A percentile compares a stretch with the other conserved stretches of the same genome.
Evolutionary conservation across 768 basidiomycete species (phyloP).

Genomic region (Calocybe cyanea): DNA sequence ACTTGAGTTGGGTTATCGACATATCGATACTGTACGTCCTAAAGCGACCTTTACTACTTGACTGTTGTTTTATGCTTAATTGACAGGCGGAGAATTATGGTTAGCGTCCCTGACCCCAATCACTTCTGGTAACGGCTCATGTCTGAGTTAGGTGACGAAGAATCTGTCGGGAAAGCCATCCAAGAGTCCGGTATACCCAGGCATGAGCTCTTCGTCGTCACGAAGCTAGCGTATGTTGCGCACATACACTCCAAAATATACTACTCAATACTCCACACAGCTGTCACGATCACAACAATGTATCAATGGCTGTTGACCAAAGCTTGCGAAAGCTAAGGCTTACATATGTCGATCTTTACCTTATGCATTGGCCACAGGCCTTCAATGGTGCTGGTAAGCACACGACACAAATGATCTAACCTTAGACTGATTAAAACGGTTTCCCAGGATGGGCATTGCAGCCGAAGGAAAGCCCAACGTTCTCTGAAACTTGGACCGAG

Average conservation of each 20-base stretch:
- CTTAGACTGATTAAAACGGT: not conserved
- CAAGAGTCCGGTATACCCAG: constrained; percentile 36
- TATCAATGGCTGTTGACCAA: constrained; percentile 28
- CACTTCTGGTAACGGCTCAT: not conserved
- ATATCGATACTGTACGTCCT: constrained; percentile 28
- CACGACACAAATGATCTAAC: not conserved
- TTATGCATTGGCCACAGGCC: constrained; percentile 38
- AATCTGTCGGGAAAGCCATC: constrained; percentile 34
- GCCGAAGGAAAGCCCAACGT: constrained; percentile 25
- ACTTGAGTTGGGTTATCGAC: constrained; percentile 28
- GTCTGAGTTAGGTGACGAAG: constrained; percentile 25
- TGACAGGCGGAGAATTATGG: constrained; percentile 16
- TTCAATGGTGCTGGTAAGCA: not conserved
- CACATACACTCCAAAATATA: not conserved
- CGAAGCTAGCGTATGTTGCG: constrained; percentile 32
- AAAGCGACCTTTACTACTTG: no score
- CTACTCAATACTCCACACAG: no score
- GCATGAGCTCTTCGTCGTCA: constrained; percentile 35
- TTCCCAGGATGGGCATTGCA: constrained; percentile 9
- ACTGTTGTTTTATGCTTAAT: not conserved
- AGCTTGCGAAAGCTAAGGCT: constrained; percentile 30
- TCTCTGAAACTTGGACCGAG: constrained; percentile 35
- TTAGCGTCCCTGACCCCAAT: not conserved
- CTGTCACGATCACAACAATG: constrained; percentile 30
- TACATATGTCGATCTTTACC: constrained; percentile 48